Percentiles rank a stretch among this genome's conserved stretches.
Evolutionary conservation across 202 grass and related monocot species (phyloP).

Genomic region (Schoenoplectus tabernaemontani): DNA sequence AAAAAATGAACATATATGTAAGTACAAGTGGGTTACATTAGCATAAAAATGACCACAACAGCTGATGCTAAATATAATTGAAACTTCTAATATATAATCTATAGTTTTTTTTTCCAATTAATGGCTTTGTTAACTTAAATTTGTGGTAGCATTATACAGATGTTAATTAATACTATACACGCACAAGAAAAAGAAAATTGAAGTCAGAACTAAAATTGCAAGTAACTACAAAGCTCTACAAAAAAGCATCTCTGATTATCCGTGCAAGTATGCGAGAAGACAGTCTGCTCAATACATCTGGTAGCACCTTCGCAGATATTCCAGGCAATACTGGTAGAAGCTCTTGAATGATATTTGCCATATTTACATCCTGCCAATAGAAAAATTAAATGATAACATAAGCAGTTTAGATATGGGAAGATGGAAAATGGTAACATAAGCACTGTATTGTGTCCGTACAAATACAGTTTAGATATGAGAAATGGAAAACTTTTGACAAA

Average conservation of each 20-base stretch:
- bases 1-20: no score
- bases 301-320: conserved; percentile 79
- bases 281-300: conserved; percentile 68
- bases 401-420: background rate
- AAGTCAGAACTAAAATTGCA: conserved; percentile 16
- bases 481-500: background rate
- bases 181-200: background rate
- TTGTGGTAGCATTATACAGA: conserved; percentile 2
- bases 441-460: background rate
- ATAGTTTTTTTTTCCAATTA: background rate
- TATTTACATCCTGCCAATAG: conserved; percentile 51
- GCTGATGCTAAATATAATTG: background rate
- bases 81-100: background rate
- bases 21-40: background rate
- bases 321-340: conserved; percentile 73
- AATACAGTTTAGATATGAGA: background rate
- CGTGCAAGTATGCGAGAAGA: conserved; percentile 74
- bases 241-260: conserved; percentile 71
- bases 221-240: conserved; percentile 31
- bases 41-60: background rate
- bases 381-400: no score
- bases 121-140: background rate
- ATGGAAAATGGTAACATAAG: background rate
- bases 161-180: background rate
- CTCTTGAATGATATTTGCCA: conserved; percentile 58